A percentile compares a stretch with the other conserved stretches of the same genome.
Conservation (phyloP, 2,329 filamentous ascomycete species). For the Phaeosphaeriaceae sp. region DNA sequence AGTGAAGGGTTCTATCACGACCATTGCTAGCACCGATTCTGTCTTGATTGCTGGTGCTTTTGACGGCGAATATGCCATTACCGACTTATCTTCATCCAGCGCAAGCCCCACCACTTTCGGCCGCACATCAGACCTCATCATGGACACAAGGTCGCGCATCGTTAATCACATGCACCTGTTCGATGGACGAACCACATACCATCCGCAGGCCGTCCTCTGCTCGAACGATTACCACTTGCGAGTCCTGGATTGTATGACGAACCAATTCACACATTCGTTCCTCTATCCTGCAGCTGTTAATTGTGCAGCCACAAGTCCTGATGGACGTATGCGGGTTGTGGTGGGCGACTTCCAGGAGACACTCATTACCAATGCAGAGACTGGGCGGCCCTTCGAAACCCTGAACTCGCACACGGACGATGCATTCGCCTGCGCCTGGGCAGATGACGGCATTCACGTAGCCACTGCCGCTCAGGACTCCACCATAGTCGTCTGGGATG, state of each 20-base stretch:
- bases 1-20: conserved; percentile 57
- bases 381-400: conserved; percentile 62
- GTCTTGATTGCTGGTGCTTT: conserved; percentile 64
- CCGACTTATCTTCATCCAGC: conserved; percentile 47
- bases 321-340: conserved; percentile 73
- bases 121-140: conserved; percentile 56
- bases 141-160: conserved; percentile 59
- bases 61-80: conserved; percentile 63
- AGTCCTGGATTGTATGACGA: conserved; percentile 62
- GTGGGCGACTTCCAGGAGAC: conserved; percentile 74
- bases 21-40: conserved; percentile 58
- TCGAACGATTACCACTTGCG: conserved; percentile 65
- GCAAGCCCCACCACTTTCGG: conserved; percentile 51
- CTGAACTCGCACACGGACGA: conserved; percentile 72
- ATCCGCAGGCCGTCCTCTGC: conserved; percentile 61
- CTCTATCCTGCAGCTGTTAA: conserved; percentile 71
- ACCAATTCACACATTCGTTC: conserved; percentile 64
- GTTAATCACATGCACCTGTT: conserved; percentile 66
- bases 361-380: conserved; percentile 73
- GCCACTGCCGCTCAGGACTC: conserved; percentile 81
- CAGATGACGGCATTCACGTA: conserved; percentile 76
- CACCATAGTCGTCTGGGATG: conserved; percentile 77
- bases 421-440: conserved; percentile 81
- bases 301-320: conserved; percentile 74
- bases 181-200: conserved; percentile 54